These are phyloP conservation scores for Pyricularia grisea DNA, from an alignment of 2,329 filamentous ascomycete species.

Conservation along the genomic window DNA sequence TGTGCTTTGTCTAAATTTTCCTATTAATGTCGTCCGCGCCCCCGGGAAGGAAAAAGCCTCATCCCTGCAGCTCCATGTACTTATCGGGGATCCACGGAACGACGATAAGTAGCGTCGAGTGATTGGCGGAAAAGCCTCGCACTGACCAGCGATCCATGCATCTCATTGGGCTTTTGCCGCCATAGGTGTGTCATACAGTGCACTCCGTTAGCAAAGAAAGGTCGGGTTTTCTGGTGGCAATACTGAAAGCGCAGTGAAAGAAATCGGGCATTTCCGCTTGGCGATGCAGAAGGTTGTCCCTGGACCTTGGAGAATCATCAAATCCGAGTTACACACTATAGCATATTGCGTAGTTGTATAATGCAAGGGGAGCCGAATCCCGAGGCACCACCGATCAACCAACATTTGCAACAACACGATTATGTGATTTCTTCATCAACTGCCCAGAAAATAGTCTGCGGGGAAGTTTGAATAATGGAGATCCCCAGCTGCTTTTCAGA, in stretches of 20 bases:
- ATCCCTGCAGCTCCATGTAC: not conserved
- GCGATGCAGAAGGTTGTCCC: not conserved
- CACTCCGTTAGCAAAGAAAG: not conserved
- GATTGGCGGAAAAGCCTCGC: not conserved
- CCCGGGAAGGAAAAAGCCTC: not conserved
- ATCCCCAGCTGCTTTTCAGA: not conserved
- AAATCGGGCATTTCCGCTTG: too few species aligned
- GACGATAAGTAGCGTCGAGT: not conserved
- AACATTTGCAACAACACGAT: not conserved
- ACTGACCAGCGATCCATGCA: not conserved
- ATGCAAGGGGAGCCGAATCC: conserved; percentile 3
- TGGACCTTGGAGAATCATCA: not conserved
- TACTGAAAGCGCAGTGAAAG: not conserved
- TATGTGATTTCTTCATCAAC: not conserved
- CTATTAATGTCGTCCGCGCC: not conserved
- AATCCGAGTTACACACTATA: not conserved
- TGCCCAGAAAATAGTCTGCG: not conserved
- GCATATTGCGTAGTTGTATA: not conserved
- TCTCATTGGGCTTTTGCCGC: not conserved
- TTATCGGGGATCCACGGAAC: conserved; percentile 1
- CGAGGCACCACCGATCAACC: not conserved
- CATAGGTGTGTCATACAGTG: not conserved
- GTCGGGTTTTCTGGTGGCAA: not conserved
- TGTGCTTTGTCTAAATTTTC: not conserved
- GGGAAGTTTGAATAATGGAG: conserved; percentile 1